Evolutionary conservation across 23 red algal genomes (phyloP).

Genomic region (Gracilaria caudata): DNA sequence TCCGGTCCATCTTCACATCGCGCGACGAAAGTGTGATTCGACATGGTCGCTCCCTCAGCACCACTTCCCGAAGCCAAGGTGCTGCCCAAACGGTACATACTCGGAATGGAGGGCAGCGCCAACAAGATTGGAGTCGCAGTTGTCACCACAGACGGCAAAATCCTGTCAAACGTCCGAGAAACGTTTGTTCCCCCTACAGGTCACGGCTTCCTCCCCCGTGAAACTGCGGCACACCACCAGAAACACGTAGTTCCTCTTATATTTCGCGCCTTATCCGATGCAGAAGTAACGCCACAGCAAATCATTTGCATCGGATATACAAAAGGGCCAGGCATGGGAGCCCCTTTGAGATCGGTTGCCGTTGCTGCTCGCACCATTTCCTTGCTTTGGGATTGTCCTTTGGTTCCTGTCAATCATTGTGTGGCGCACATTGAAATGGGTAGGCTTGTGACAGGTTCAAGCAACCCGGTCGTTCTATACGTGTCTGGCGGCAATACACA

Average conservation of each 20-base stretch:
- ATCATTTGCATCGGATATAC: constrained; percentile 84
- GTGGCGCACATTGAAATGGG: constrained; percentile 99
- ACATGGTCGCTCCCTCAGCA: constrained; percentile 17
- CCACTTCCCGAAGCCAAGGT: no score
- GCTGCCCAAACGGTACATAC: constrained; percentile 8
- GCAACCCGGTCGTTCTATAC: constrained; percentile 92
- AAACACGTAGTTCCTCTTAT: constrained; percentile 82
- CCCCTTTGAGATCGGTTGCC: constrained; percentile 83
- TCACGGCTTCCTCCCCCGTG: constrained; percentile 86
- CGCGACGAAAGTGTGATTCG: no score
- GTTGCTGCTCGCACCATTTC: constrained; percentile 89
- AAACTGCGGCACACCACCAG: constrained; percentile 94
- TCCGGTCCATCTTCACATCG: no score
- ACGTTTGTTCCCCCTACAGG: constrained; percentile 90
- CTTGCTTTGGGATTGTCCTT: constrained; percentile 68
- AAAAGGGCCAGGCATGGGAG: constrained; percentile 95
- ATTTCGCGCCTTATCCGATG: constrained; percentile 58
- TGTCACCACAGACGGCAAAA: constrained; percentile 67
- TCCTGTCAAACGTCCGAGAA: constrained; percentile 92
- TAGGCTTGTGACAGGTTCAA: constrained; percentile 82
- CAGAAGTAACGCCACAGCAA: constrained; percentile 52
- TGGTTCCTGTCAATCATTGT: constrained; percentile 98
- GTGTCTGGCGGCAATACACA: constrained; percentile 98
- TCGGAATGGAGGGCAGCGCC: constrained; percentile 97
- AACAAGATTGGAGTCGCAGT: constrained; percentile 99